Evolutionary conservation across 345 rosid species (phyloP).

Genomic region (Erucastrum elatum): DNA sequence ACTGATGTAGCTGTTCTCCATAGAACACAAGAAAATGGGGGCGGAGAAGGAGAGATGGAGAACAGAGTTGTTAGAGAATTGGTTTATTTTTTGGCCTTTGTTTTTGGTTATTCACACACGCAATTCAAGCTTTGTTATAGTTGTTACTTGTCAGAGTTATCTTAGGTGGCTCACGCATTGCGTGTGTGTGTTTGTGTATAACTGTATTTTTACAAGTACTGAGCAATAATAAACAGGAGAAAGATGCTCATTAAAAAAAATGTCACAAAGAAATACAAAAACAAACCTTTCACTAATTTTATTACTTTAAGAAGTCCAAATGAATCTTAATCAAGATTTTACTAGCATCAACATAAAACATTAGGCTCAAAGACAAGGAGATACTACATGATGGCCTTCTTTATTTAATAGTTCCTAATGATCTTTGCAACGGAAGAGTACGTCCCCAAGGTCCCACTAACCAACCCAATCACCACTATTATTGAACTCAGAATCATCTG

Average conservation of each 20-base stretch:
- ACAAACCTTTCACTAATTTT: constrained; percentile 8
- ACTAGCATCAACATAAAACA: constrained; percentile 24
- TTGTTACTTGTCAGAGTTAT: constrained; percentile 7
- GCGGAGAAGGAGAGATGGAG: not conserved
- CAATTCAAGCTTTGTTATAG: constrained; percentile 15
- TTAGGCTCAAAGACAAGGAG: constrained; percentile 12
- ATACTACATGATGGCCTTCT: not conserved
- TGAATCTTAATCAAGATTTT: constrained; percentile 15
- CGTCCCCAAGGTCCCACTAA: constrained; percentile 65
- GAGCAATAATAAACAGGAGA: not conserved
- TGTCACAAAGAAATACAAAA: not conserved
- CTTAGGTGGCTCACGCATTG: constrained; percentile 23
- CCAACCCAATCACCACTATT: constrained; percentile 48
- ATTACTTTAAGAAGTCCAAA: constrained; percentile 1
- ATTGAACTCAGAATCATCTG: constrained; percentile 54
- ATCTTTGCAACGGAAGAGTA: constrained; percentile 56
- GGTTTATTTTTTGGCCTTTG: too few species aligned
- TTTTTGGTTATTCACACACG: constrained; percentile 1
- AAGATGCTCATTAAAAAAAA: not conserved
- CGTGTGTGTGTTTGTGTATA: constrained; percentile 21
- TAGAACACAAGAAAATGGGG: constrained; percentile 3
- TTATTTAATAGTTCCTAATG: constrained; percentile 39
- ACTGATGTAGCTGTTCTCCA: constrained; percentile 22
- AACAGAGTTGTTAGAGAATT: not conserved
- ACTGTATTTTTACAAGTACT: constrained; percentile 16